Conservation (phyloP, 2,329 filamentous ascomycete species). For the Bertia moriformis region DNA sequence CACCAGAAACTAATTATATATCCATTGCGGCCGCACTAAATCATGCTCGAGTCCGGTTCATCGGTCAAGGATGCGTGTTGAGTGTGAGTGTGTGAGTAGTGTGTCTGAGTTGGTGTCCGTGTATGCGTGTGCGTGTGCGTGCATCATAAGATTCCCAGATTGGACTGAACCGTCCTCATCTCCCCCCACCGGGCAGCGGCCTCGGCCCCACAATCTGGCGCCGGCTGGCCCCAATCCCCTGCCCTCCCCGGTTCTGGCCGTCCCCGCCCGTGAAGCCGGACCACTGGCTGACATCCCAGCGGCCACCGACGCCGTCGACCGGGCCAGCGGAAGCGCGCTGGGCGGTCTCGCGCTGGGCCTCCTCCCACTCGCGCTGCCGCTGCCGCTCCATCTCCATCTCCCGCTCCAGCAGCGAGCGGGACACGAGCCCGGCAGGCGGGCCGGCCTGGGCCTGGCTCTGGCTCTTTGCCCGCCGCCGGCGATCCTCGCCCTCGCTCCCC, state of each 20-base stretch:
- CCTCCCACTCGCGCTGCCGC: conserved; percentile 68
- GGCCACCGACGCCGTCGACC: conserved; percentile 50
- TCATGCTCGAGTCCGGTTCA: too few species aligned
- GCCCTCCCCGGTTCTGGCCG: conserved; percentile 50
- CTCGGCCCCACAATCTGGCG: conserved; percentile 70
- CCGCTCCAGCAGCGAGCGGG: conserved; percentile 59
- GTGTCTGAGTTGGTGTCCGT: too few species aligned
- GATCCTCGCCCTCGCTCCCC: conserved; percentile 48
- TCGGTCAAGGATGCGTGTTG: too few species aligned
- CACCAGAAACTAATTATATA: too few species aligned
- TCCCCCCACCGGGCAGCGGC: conserved; percentile 35
- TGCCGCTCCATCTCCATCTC: conserved; percentile 72
- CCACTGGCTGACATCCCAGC: conserved; percentile 68
- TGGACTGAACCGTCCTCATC: too few species aligned
- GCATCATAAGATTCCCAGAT: too few species aligned
- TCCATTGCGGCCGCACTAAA: too few species aligned
- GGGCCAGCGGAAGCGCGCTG: conserved; percentile 35
- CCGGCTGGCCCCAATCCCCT: conserved; percentile 55
- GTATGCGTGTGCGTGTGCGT: too few species aligned
- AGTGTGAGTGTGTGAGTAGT: too few species aligned
- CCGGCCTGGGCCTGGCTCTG: conserved; percentile 47
- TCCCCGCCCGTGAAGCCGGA: conserved; percentile 63
- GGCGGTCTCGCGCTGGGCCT: conserved; percentile 51
- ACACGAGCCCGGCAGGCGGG: conserved; percentile 45
- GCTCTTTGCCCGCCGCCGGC: conserved; percentile 38